A percentile compares a stretch with the other conserved stretches of the same genome.
These are phyloP conservation scores for Candida palmyrensis DNA, from an alignment of 805 yeast genomes.

Conservation along the genomic window DNA sequence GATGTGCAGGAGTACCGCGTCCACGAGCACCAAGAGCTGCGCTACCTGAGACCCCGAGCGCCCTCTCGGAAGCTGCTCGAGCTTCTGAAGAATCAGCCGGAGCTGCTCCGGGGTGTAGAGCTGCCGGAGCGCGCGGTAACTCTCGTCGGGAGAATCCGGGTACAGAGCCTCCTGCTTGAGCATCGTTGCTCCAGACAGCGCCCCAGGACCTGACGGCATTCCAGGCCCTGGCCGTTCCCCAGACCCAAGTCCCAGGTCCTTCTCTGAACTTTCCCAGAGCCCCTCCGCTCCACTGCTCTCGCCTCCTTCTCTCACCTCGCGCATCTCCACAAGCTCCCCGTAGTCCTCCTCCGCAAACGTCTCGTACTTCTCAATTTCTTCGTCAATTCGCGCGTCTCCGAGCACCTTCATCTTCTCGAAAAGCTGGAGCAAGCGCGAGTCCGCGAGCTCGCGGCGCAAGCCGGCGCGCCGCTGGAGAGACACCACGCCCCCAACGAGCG, in stretches of 20 bases:
- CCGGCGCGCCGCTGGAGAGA: slow-evolving; percentile 21
- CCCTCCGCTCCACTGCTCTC: no score
- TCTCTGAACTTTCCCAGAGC: no score
- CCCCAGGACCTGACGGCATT: slow-evolving; percentile 1
- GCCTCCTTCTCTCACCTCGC: slow-evolving; percentile 1
- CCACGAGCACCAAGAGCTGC: slow-evolving; percentile 22
- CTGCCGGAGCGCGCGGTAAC: no score
- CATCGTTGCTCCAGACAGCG: not conserved
- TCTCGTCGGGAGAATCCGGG: no score
- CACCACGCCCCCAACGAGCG: slow-evolving; percentile 24
- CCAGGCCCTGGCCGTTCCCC: no score
- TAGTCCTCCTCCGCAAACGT: slow-evolving; percentile 36
- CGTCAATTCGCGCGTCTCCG: slow-evolving; percentile 25
- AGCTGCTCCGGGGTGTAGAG: no score
- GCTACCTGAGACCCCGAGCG: slow-evolving; percentile 18
- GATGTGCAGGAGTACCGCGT: slow-evolving; percentile 27
- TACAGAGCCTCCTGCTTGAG: no score
- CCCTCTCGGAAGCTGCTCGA: slow-evolving; percentile 19
- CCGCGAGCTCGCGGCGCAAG: slow-evolving; percentile 31
- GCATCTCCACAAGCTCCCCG: slow-evolving; percentile 11
- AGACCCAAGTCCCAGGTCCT: no score
- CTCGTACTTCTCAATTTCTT: slow-evolving; percentile 35
- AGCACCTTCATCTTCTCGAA: slow-evolving; percentile 30
- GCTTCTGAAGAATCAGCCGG: slow-evolving; percentile 19
- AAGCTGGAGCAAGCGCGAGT: slow-evolving; percentile 28